phyloP scores from a whole-genome alignment of 306 rosid genomes.

The Quercus bicolor region DNA sequence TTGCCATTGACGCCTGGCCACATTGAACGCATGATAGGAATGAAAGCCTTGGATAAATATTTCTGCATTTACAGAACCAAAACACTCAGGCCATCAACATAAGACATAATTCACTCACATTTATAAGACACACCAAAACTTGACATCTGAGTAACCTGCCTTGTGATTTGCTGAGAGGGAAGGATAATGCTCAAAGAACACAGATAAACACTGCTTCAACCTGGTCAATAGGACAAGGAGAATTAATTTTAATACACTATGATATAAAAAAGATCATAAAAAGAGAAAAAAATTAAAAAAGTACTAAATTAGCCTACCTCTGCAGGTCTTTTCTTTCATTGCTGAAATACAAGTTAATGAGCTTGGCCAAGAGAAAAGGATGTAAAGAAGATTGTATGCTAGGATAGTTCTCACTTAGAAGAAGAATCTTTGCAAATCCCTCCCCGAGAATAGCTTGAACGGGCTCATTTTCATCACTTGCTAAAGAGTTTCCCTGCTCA shows the following conservation, averaged over 20 bases:
- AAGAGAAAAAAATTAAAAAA: background rate
- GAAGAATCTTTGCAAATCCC: conserved; percentile 97
- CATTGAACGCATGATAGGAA: conserved; percentile 80
- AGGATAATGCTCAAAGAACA: conserved; percentile 92
- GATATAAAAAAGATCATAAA: background rate
- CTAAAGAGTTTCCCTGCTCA: conserved; percentile 49
- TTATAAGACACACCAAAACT: conserved; percentile 8
- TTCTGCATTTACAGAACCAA: conserved; percentile 49
- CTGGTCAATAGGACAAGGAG: conserved; percentile 34
- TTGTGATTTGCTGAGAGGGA: conserved; percentile 72
- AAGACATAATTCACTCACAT: background rate
- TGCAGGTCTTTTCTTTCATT: conserved; percentile 50
- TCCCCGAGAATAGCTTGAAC: conserved; percentile 75
- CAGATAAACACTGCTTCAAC: conserved; percentile 87
- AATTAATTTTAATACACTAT: conserved; percentile 7
- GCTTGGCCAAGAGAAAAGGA: conserved; percentile 67
- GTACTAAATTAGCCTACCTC: conserved; percentile 40
- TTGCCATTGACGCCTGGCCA: conserved; percentile 90
- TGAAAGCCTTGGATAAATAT: conserved; percentile 72
- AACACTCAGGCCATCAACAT: conserved; percentile 3
- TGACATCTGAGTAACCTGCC: conserved; percentile 40
- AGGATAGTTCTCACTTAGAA: conserved; percentile 67
- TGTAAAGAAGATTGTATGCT: conserved; percentile 64
- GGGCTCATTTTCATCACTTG: conserved; percentile 60
- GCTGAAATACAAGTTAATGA: conserved; percentile 64